Evolutionary conservation across 495 filamentous ascomycete genomes (phyloP), one percentile per base, ranked within the genome.

Genomic region (Penicillium silybi): DNA sequence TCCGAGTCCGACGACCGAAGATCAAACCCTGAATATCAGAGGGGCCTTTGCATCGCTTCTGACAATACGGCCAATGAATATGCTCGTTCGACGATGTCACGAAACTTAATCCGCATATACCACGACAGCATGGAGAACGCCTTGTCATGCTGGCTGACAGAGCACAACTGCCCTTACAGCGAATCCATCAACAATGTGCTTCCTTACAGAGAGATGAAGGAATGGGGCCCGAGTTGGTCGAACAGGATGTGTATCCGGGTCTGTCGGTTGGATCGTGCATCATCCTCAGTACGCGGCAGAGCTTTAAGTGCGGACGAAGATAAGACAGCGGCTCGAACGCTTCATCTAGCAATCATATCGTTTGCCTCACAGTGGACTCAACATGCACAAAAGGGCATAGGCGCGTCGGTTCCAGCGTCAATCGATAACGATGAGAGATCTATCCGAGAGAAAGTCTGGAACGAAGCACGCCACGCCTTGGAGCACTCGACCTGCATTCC

Each of bases 321-420:
- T 16, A 57, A 62, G 44, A 56, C 56, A 1, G 70, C 68, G 6
- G 61, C 70, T 1, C 67, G 58, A 35, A 69, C 68, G 13, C 58
- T 77, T 22, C 64, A 78, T 53, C 41, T 67, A 6, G 58, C 71
- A 6, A 69, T 79, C 34, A 68, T 79, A 53, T 63, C 75, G 5
- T 79, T 78, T 60, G 72, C 74, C 2, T 62, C 71, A 2, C 75
- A 79, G 55, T 79, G 75, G 75, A 52, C 71, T 1, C 70, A 69
- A 43, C 52, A 58, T 46, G 50, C 56, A n/a, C 54, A 62, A 44
- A 63, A 44, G 41, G 59, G 57, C 2, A 45, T 45, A 6, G 47
- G 40, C 6, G 0, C 45, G 0, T 39, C 56, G 0, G 48, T 60
- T 6, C 52, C 52, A 11, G 22, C 42, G 2, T n/a, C 37, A 7